A percentile compares a stretch with the other conserved stretches of the same genome.
These are phyloP conservation scores for Penicillium parvum DNA, from an alignment of 495 filamentous ascomycete genomes.

Conservation along the genomic window DNA sequence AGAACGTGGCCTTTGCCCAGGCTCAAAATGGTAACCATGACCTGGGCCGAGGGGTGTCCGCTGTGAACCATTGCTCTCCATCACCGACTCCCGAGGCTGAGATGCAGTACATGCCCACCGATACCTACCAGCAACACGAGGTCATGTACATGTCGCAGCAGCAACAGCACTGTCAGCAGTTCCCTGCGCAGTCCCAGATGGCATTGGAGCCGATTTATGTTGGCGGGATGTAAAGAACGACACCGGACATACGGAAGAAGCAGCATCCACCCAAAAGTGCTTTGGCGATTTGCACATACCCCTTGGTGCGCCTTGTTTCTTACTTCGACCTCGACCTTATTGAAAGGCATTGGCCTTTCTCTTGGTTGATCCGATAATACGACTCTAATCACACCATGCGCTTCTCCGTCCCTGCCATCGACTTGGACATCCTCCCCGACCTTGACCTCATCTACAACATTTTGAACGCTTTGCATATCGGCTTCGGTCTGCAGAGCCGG, in stretches of 20 bases:
- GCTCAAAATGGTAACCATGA: slow-evolving; percentile 24
- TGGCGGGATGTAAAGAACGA: slow-evolving; percentile 22
- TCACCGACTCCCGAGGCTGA: slow-evolving; percentile 38
- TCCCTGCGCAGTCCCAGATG: slow-evolving; percentile 34
- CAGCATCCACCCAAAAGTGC: slow-evolving; percentile 19
- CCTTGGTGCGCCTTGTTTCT: slow-evolving; percentile 9
- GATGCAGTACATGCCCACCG: slow-evolving; percentile 37
- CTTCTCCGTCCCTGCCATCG: slow-evolving; percentile 6
- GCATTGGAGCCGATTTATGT: slow-evolving; percentile 33
- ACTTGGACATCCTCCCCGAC: slow-evolving; percentile 11
- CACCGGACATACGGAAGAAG: slow-evolving; percentile 6
- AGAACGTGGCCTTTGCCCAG: slow-evolving; percentile 57
- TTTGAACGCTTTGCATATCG: slow-evolving; percentile 28
- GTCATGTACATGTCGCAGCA: slow-evolving; percentile 27
- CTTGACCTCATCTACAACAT: slow-evolving; percentile 9
- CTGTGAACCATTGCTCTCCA: slow-evolving; percentile 31
- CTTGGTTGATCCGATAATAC: slow-evolving; percentile 16
- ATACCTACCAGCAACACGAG: slow-evolving; percentile 38
- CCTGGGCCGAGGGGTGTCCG: slow-evolving; percentile 22
- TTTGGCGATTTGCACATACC: slow-evolving; percentile 28
- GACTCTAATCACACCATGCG: slow-evolving; percentile 14
- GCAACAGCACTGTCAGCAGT: slow-evolving; percentile 28
- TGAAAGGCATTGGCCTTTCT: slow-evolving; percentile 16
- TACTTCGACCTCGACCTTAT: slow-evolving; percentile 12
- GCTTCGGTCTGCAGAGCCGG: slow-evolving; percentile 19